Base-by-base conservation (phyloP, 805 yeast species). In the Tetrapisispora namnaoensis region DNA sequence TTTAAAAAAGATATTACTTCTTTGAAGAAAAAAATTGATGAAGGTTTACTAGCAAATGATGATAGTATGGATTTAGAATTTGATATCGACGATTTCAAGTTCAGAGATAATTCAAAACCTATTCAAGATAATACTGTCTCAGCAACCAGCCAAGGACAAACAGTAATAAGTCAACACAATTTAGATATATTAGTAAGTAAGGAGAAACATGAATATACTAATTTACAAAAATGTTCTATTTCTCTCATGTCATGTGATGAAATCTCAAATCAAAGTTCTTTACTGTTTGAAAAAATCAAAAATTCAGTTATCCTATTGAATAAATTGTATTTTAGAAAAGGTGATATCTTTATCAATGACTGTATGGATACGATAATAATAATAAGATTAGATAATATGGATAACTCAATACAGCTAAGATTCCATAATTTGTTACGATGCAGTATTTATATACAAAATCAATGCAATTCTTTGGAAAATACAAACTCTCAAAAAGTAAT, bases 261-360 rank as follows among this genome's bases (percentile, higher is more conserved):
- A 24, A 38, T 30, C 16, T 39, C 20, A 39, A 16, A 24, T 21
- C 16, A 27, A 20, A 62, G 65, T 2, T 54, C 65, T 2, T 42
- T 62, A 21, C 47, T 53, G 6, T 43, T 62, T 4, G 51, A 52
- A 38, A 49, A 53, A 28, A 42, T 57, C 11, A 18, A 47, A 17
- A 37, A 51, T 3, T 51, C 57, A 10, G 38, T 51, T 2, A 44
- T 63, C 3, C 46, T 49, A 14, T 32, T 60, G 36, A 42, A 51
- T 3, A 37, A 48, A 4, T 7, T 58, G 13, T 58, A 57, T 9
- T 63, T 59, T 40, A 21, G 42, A 14, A 49, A 44, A 13, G 66
- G 68, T 14, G 62, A 63, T 43, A 44, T 64, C 8, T 51, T 54
- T 37, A 45, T 65, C 11, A 55, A 53, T 4, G 51, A 57, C 34